A percentile compares a stretch with the other conserved stretches of the same genome.
Conservation (phyloP, 2,329 filamentous ascomycete genomes). For the Penicillium sp. region DNA sequence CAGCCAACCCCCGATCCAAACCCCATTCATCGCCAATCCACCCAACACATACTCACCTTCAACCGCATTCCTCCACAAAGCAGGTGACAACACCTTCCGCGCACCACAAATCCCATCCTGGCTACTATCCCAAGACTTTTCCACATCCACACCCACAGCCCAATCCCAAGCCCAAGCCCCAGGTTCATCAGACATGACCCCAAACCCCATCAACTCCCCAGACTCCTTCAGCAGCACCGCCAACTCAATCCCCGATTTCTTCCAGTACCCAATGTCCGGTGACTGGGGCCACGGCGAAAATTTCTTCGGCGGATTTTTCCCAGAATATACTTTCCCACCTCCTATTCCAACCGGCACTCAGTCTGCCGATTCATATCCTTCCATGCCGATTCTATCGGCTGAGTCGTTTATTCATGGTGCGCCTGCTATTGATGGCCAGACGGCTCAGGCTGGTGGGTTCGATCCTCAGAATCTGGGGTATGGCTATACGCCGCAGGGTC, state of each 20-base stretch:
- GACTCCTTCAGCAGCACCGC: constrained; percentile 26
- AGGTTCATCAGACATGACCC: constrained; percentile 4
- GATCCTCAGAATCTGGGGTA: constrained; percentile 8
- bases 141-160: not conserved
- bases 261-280: constrained; percentile 85
- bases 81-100: not conserved
- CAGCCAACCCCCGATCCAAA: not conserved
- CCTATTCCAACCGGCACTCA: not conserved
- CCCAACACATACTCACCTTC: not conserved
- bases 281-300: constrained; percentile 65
- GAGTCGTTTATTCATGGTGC: constrained; percentile 19
- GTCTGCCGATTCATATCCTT: not conserved
- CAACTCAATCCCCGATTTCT: constrained; percentile 59
- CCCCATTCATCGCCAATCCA: not conserved
- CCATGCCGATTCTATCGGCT: constrained; percentile 18
- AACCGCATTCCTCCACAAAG: constrained; percentile 2
- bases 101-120: constrained; percentile 8
- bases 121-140: constrained; percentile 12
- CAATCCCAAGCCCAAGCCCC: not conserved
- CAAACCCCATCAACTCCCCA: constrained; percentile 19
- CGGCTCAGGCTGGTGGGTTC: not conserved
- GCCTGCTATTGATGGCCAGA: not conserved
- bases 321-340: constrained; percentile 8
- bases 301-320: constrained; percentile 26
- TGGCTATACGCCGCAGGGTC: constrained; percentile 4